Evolutionary conservation across 768 basidiomycete species (phyloP), one percentile per base, ranked within the genome.

Genomic region (Royoungia palumana): DNA sequence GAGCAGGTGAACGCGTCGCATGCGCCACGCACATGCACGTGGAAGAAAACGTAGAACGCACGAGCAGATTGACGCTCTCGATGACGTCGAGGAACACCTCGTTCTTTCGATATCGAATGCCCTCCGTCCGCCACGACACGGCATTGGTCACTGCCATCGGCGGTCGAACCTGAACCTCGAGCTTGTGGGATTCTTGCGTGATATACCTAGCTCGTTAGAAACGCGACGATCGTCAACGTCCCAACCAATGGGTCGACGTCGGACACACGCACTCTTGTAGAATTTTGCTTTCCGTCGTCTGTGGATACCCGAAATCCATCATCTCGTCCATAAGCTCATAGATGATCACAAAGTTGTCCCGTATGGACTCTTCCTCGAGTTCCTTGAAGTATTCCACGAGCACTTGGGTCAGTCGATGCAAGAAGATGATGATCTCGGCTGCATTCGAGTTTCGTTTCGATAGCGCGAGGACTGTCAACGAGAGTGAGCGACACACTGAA

Each of bases 261-360:
- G 27, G 7, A 32, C 30, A 7, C 24, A 73, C 84, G 61, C 54
- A 91, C 86, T 98, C 95, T 71, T 98, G 95, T 44, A 98, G 71
- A 59, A 98, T 99, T 77, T 99, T 98, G 78, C 90, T 93, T 74
- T 99, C 96, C 14, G 96, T 98, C 35, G 95, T 99, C 69, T 98
- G 96, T 0, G 96, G 95, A 66, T 87, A 97, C 8, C 96, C 96
- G 70, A 96, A 99, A 74, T 99, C 96, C 94, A 98, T 97, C 92
- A 98, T 97, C 75, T 99, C 96, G 62, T 98, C 95, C 75, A 99
- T 80, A 46, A 98, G 81, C 66, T 98, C 95, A 69, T 96, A 99
- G 43, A 99, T 96, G 65, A 99, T 96, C 35, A 99, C 96, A 64
- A 99, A 99, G 64, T 99, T 99, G 70, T 99, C 96, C 8, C 96